Percentiles rank a stretch among this genome's conserved stretches.
These are phyloP conservation scores for Candida frijolesensis DNA, from an alignment of 1,139 yeast species.

Conservation along the genomic window DNA sequence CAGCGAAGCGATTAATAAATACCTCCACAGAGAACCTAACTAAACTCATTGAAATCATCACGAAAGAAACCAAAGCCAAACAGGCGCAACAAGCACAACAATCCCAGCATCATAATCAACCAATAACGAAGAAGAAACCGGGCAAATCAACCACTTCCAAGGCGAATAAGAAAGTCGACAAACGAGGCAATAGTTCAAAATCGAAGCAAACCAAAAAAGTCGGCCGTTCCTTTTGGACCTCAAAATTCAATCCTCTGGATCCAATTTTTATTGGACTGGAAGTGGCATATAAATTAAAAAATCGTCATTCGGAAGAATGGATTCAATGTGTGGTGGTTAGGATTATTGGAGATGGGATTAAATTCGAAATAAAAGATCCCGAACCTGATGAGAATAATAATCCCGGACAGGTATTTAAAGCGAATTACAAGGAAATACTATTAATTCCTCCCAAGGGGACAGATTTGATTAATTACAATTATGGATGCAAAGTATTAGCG, in stretches of 20 bases:
- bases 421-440: constrained; percentile 78
- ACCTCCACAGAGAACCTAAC: constrained; percentile 44
- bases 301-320: constrained; percentile 84
- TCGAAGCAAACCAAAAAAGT: constrained; percentile 25
- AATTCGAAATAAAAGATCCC: constrained; percentile 90
- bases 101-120: neutral
- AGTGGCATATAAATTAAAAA: constrained; percentile 81
- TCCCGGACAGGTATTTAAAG: constrained; percentile 85
- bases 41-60: constrained; percentile 28
- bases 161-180: neutral
- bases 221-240: constrained; percentile 44
- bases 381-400: constrained; percentile 95
- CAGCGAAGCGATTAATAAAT: constrained; percentile 50
- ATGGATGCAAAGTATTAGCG: constrained; percentile 84
- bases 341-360: constrained; percentile 73
- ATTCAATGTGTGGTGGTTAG: constrained; percentile 90
- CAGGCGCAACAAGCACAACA: constrained; percentile 12
- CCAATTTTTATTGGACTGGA: constrained; percentile 72
- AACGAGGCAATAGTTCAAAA: constrained; percentile 3
- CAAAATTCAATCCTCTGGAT: constrained; percentile 59
- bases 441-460: constrained; percentile 60
- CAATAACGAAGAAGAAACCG: constrained; percentile 9
- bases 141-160: constrained; percentile 1
- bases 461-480: constrained; percentile 58
- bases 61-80: constrained; percentile 10